Evolutionary conservation across 2,329 filamentous ascomycete genomes (phyloP).

Genomic region (Apiospora koreana): DNA sequence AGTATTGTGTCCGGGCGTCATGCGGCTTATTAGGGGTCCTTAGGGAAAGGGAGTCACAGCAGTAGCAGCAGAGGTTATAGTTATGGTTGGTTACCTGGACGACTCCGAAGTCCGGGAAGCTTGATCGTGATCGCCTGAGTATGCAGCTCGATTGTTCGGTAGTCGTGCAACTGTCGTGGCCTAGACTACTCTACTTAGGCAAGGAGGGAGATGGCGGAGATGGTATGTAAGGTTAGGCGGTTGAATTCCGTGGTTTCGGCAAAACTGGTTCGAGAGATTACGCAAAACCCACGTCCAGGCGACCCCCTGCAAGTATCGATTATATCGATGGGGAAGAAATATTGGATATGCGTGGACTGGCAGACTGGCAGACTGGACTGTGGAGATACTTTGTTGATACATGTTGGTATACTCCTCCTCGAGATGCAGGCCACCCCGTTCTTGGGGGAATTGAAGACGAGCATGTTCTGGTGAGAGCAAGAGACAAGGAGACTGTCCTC

Average conservation of each 20-base stretch:
- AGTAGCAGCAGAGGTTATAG: background rate
- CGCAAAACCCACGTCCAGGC: conserved; percentile 2
- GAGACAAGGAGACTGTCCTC: background rate
- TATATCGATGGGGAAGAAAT: background rate
- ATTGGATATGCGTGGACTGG: background rate
- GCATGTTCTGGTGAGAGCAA: background rate
- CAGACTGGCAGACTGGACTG: background rate
- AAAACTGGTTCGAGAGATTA: conserved; percentile 8
- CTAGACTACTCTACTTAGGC: background rate
- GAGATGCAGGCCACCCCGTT: conserved; percentile 1
- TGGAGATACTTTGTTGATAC: conserved; percentile 4
- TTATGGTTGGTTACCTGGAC: background rate
- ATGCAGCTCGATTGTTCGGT: conserved; percentile 7
- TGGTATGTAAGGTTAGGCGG: conserved; percentile 1
- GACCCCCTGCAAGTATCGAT: conserved; percentile 5
- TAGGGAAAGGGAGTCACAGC: background rate
- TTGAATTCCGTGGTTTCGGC: conserved; percentile 9
- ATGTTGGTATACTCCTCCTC: background rate
- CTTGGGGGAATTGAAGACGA: background rate
- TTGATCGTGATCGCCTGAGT: conserved; percentile 5
- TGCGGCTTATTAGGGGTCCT: conserved; percentile 1
- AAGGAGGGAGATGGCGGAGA: background rate
- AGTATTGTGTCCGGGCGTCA: background rate
- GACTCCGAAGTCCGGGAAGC: conserved; percentile 1
- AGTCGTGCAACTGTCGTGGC: background rate